Evolutionary conservation across 441 rosid species (phyloP).

Genomic region (Pelargonium cotyledonis): DNA sequence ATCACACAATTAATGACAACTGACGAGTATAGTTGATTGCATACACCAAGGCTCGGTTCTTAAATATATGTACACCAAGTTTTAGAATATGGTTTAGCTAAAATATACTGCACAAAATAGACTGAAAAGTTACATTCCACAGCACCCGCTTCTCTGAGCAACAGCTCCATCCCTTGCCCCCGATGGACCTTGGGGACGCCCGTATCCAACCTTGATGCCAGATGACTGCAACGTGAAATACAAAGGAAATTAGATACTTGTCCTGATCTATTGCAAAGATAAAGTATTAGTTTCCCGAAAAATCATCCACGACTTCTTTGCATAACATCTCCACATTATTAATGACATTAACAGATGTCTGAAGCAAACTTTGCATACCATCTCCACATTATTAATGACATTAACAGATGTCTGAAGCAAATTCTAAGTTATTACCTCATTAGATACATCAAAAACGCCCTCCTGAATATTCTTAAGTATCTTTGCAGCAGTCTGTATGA

Average conservation of each 20-base stretch:
- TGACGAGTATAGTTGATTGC: too few species aligned
- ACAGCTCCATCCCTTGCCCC: slow-evolving; percentile 57
- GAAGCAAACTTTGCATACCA: not conserved
- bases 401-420: not conserved
- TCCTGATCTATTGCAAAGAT: too few species aligned
- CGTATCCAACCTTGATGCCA: slow-evolving; percentile 73
- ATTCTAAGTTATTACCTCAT: slow-evolving; percentile 31
- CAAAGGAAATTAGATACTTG: not conserved
- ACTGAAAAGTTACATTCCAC: too few species aligned
- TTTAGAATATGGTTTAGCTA: too few species aligned
- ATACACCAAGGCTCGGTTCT: too few species aligned
- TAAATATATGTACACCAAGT: too few species aligned
- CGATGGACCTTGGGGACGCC: slow-evolving; percentile 56
- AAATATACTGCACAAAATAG: too few species aligned
- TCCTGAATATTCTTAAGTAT: slow-evolving; percentile 50
- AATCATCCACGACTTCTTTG: not conserved
- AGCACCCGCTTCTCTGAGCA: slow-evolving; percentile 54
- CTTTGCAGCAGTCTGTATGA: slow-evolving; percentile 45
- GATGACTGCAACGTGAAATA: slow-evolving; percentile 39
- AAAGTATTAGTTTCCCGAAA: not conserved
- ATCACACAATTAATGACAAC: too few species aligned
- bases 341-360: not conserved
- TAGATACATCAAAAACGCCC: slow-evolving; percentile 43
- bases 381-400: too few species aligned
- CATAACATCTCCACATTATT: too few species aligned